Conservation (phyloP, 2,329 filamentous ascomycete species). For the Talaromyces amestolkiae region DNA sequence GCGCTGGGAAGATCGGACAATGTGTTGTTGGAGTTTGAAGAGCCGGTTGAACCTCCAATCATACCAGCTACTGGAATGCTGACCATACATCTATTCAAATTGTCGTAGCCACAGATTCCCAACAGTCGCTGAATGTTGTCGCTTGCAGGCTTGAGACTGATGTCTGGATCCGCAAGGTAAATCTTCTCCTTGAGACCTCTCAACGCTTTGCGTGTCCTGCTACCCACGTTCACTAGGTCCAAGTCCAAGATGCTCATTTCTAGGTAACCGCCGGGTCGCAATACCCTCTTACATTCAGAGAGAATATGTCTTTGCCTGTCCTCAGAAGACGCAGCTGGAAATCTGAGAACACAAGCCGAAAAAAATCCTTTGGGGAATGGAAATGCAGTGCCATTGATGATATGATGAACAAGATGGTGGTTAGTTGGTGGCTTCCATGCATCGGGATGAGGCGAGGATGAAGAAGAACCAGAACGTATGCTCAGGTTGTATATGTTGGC, state of each 20-base stretch:
- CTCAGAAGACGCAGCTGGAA: conserved; percentile 47
- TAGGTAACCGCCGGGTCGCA: conserved; percentile 49
- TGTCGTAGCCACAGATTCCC: conserved; percentile 47
- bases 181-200: conserved; percentile 48
- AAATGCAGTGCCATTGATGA: conserved; percentile 40
- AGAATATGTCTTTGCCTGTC: conserved; percentile 43
- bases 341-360: conserved; percentile 46
- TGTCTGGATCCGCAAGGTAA: conserved; percentile 40
- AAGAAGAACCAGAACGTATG: conserved; percentile 33
- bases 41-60: conserved; percentile 42
- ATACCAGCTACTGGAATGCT: conserved; percentile 49
- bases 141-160: conserved; percentile 48
- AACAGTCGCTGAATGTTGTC: conserved; percentile 49
- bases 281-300: conserved; percentile 50
- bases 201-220: conserved; percentile 45
- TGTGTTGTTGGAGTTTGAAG: conserved; percentile 40
- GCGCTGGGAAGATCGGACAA: conserved; percentile 27
- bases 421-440: conserved; percentile 45
- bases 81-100: conserved; percentile 50
- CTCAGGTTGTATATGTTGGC: conserved; percentile 47
- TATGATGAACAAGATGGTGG: conserved; percentile 44
- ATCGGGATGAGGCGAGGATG: conserved; percentile 36
- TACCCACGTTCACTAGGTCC: conserved; percentile 53
- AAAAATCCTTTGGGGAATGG: conserved; percentile 50
- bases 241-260: conserved; percentile 50